Conservation (phyloP, 345 rosid genomes). For the Corchorus olitorius region DNA sequence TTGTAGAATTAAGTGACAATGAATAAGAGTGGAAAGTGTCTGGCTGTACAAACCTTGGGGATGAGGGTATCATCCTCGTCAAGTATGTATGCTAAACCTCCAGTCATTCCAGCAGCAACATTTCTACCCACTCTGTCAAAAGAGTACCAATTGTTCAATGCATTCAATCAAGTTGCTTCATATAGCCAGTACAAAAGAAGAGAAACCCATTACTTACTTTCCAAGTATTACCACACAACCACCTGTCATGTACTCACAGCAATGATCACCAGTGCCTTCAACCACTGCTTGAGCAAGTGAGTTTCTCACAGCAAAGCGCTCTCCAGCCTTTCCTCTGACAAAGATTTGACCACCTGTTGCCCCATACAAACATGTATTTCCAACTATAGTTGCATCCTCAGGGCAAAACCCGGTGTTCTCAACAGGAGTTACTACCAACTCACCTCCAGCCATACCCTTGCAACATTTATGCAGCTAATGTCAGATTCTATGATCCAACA, state of each 20-base stretch:
- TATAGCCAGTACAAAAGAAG: neutral
- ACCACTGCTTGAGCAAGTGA: conserved; percentile 98
- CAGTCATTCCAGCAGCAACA: conserved; percentile 99
- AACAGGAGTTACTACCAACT: conserved; percentile 81
- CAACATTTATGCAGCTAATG: conserved; percentile 24
- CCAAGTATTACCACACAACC: conserved; percentile 96
- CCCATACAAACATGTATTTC: conserved; percentile 96
- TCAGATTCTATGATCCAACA: conserved; percentile 25
- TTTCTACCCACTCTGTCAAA: conserved; percentile 92
- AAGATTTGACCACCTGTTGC: conserved; percentile 97
- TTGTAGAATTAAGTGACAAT: neutral
- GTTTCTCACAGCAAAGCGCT: conserved; percentile 97
- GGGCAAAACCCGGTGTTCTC: conserved; percentile 79
- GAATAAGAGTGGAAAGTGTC: neutral
- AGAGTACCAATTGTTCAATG: conserved; percentile 21
- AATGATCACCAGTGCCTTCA: conserved; percentile 99
- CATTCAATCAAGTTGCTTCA: neutral
- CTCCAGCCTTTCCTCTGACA: conserved; percentile 97
- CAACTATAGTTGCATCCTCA: conserved; percentile 93
- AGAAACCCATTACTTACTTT: conserved; percentile 60
- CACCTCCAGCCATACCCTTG: conserved; percentile 99
- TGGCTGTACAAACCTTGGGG: conserved; percentile 66
- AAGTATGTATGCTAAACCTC: conserved; percentile 91
- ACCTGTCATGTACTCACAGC: conserved; percentile 99
- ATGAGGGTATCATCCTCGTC: conserved; percentile 87